phyloP scores from a whole-genome alignment of 371 early-diverging fungal genomes.

The Apophysomyces ossiformis region DNA sequence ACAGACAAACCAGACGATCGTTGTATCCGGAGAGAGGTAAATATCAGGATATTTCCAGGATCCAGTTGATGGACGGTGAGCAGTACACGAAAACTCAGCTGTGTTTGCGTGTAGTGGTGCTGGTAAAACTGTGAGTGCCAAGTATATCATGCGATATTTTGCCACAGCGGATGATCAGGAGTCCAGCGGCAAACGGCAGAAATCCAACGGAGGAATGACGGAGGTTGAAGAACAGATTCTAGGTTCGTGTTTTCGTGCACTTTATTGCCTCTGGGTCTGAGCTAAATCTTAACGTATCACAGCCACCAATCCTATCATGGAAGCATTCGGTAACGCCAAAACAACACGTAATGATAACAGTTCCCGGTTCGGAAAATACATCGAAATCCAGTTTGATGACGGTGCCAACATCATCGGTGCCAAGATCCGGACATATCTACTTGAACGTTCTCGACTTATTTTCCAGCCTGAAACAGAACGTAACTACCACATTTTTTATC shows the following conservation, averaged over 20 bases:
- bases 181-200: constrained; percentile 30
- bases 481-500: constrained; percentile 99
- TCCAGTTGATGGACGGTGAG: neutral
- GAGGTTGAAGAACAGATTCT: constrained; percentile 79
- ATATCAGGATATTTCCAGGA: neutral
- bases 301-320: constrained; percentile 98
- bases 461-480: constrained; percentile 93
- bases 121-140: constrained; percentile 93
- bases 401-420: constrained; percentile 92
- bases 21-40: constrained; percentile 95
- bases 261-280: neutral
- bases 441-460: constrained; percentile 97
- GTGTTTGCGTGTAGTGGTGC: constrained; percentile 64
- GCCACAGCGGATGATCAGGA: constrained; percentile 81
- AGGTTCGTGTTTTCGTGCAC: constrained; percentile 25
- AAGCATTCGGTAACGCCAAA: constrained; percentile 99
- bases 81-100: neutral
- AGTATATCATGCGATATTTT: constrained; percentile 97
- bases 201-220: constrained; percentile 51
- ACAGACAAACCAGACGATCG: constrained; percentile 92
- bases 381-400: constrained; percentile 88
- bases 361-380: constrained; percentile 99
- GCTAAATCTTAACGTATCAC: constrained; percentile 3
- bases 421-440: constrained; percentile 93
- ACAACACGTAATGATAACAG: constrained; percentile 99